A percentile compares a stretch with the other conserved stretches of the same genome.
These are phyloP conservation scores for Mycena galopus DNA, from an alignment of 768 basidiomycete species.

Conservation along the genomic window DNA sequence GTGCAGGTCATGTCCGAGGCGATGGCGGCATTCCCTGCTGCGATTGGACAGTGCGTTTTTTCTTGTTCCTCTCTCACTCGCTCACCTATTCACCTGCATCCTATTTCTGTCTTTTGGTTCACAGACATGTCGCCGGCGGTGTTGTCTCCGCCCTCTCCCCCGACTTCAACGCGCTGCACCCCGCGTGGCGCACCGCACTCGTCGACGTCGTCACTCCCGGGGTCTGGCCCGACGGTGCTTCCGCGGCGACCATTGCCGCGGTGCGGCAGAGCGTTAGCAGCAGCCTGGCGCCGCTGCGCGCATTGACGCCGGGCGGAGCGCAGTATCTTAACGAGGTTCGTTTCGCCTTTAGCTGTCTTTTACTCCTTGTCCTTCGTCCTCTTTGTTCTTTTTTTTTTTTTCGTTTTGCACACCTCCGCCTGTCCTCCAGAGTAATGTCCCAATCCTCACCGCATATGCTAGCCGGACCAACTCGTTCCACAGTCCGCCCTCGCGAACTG, in stretches of 20 bases:
- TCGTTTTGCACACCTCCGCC: background rate
- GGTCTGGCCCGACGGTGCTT: background rate
- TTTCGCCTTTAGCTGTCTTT: background rate
- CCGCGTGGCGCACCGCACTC: background rate
- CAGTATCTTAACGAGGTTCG: background rate
- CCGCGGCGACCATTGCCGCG: background rate
- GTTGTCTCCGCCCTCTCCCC: background rate
- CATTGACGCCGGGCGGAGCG: background rate
- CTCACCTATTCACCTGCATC: background rate
- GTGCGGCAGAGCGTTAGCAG: background rate
- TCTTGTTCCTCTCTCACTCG: too few species aligned
- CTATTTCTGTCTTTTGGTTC: too few species aligned
- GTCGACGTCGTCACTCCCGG: background rate
- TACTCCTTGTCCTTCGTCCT: background rate
- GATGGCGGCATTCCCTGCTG: background rate
- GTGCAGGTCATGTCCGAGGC: background rate
- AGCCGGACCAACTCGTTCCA: background rate
- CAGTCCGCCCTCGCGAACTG: background rate
- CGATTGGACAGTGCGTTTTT: background rate
- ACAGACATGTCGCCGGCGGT: background rate
- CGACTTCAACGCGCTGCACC: background rate
- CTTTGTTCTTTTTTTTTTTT: background rate
- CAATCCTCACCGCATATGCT: background rate
- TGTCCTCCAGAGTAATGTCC: too few species aligned
- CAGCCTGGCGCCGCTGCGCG: background rate